Evolutionary conservation across 805 yeast genomes (phyloP), one percentile per base, ranked within the genome.

Genomic region (Barnettozyma sp.): DNA sequence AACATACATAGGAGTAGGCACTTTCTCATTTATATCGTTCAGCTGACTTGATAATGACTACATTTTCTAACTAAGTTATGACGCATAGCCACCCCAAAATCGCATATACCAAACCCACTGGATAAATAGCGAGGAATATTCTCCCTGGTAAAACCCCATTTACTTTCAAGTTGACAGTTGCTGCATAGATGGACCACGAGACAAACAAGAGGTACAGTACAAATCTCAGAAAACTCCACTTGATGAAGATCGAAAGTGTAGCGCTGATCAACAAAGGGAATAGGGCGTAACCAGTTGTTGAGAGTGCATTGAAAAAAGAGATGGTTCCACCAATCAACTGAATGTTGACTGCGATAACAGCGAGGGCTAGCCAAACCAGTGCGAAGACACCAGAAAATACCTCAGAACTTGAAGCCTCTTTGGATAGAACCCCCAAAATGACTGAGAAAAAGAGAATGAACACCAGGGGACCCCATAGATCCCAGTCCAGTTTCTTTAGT

Each of bases 391-490:
- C 76, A 1, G 82, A 72, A 49, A 79, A 79, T 22, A 77, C 79
- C 35, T 68, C 63, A 6, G 81, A 70, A 35, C 62, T 60, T 14
- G 52, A 43, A 5, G 60, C 54, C 6, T 41, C 37, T 17, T 54
- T 52, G 7, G 57, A 52, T 15, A 50, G 27, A 6, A 50, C 30
- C 2, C 56, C 40, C 44, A 78, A 55, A 16, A 70, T 59, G 18
- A 77, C 71, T 4, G 82, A 62, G 37, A 74, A 72, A 22, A 65
- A 51, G 38, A 80, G 60, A 10, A 79, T 70, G 49, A 79, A 80
- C 21, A 79, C 61, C 37, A 79, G 59, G 6, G 87, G 87, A 3
- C 87, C 87, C 86, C 85, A 73, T 33, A 75, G 52, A 52, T 73
- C 81, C 81, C 80, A 75, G 22, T 73, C 78, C 20, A 71, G 45